Base-by-base conservation (phyloP, 306 rosid genomes). In the Benincasa hispida region DNA sequence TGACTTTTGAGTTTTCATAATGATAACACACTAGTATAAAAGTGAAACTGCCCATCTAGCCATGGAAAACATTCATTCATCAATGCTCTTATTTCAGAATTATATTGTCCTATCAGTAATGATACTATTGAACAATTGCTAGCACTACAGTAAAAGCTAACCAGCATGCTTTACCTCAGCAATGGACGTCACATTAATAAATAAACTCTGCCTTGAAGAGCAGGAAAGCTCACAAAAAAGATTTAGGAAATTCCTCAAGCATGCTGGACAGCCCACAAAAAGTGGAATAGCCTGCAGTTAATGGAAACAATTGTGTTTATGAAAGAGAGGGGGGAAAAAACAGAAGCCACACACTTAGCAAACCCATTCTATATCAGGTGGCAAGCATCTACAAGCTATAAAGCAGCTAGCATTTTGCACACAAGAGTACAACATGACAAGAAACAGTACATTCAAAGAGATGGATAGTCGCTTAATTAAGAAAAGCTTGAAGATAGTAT, bases 261-360 rank as follows among this genome's bases (percentile, higher is more conserved):
- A 93, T 51, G 98, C 94, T 47, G 98, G 98, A 84, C 98, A 93
- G 86, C 98, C 97, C 58, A 93, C 98, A 59, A 93, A 87, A 83
- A 93, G 88, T 3, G 98, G 98, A 68, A 93, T 88, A 4, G 96
- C 98, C 98, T 92, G 91, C 86, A 86, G 80, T 67, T 78, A 76
- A 82, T 48, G 37, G n/a, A 69, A 79, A 62, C 24, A 50, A 45
- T 73, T 32, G 22, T 32, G n/a, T 57, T 76, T 59, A 74, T 19
- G 55, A 13, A 59, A 54, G 21, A 24, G 45, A 58, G 8, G 70
- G 63, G 39, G 65, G 65, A 17, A 67, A 41, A 39, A 66, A 37
- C 30, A 67, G 11, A 69, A 41, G 37, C 9, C 75, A 45, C 15
- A 37, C 22, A 69, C 75, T 45, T 45, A 45, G 57, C 22, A 45